Percentiles rank a stretch among this genome's conserved stretches.
Evolutionary conservation across 1,284 basidiomycete genomes (phyloP).

Genomic region (Trichosporon sp.): DNA sequence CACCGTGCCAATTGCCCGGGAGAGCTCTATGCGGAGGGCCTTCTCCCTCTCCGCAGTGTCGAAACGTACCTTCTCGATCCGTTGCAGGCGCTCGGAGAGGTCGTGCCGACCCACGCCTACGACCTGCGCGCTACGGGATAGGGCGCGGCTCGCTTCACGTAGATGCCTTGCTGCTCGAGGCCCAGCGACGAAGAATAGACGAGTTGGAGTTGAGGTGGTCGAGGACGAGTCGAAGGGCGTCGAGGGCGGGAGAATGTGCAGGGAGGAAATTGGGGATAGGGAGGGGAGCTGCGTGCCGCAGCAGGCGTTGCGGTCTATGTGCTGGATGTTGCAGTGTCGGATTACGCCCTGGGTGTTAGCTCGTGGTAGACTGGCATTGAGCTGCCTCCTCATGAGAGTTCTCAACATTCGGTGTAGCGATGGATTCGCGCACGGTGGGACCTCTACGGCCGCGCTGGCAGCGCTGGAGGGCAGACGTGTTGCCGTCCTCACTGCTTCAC

Average conservation of each 20-base stretch:
- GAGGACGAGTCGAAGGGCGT: constrained; percentile 49
- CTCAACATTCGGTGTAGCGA: no score
- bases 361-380: no score
- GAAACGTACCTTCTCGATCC: constrained; percentile 57
- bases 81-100: constrained; percentile 56
- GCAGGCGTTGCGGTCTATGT: constrained; percentile 72
- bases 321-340: constrained; percentile 71
- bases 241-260: constrained; percentile 46
- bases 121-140: constrained; percentile 57
- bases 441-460: no score
- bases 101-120: constrained; percentile 55
- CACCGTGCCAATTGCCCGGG: constrained; percentile 54
- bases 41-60: constrained; percentile 59
- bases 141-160: constrained; percentile 54
- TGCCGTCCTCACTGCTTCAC: no score
- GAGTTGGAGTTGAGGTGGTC: constrained; percentile 54
- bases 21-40: constrained; percentile 63
- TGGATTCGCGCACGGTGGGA: no score
- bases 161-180: constrained; percentile 64
- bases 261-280: constrained; percentile 34
- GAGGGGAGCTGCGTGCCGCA: constrained; percentile 67
- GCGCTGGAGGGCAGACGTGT: no score
- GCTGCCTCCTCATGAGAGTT: no score
- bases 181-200: constrained; percentile 74
- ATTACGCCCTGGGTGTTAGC: constrained; percentile 57